Base-by-base conservation (phyloP, 2,329 filamentous ascomycete species). In the Periconia macrospinosa region DNA sequence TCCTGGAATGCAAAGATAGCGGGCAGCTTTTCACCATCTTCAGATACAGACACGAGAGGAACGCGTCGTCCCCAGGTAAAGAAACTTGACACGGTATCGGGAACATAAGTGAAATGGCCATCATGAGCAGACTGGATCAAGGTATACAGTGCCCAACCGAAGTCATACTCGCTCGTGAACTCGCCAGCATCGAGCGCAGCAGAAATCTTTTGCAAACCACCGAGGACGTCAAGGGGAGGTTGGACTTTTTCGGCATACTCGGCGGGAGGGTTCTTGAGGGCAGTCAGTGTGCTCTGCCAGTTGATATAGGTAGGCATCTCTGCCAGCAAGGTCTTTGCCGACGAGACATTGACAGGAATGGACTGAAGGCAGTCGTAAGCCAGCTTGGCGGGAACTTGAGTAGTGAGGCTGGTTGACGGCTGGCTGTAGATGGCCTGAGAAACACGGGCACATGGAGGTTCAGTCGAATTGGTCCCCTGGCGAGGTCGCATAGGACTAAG, bases 61-160 rank as follows among this genome's bases (percentile, higher is more conserved):
- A 81, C 65, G 17, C 71, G 70, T 13, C 81, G 75, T 7, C 75
- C 76, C 61, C 65, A 87, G 52, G 59, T 73, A 66, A 86, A 84
- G 8, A 81, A 65, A 2, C 52, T 71, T 41, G 76, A 78, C 19
- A 86, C 78, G 2, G 78, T 73, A 55, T 85, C 81, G 1, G 82
- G 81, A 18, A 79, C 71, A 63, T 81, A 85, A 1, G 72, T 67
- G 53, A 87, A 85, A 65, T 90, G 87, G 2, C 86, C 85, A 65
- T 90, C 87, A 59, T 89, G 85, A 1, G 83, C 81, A 1, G 77
- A 77, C 18, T 76, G 76, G 45, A 86, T 78, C 14, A 84, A 69
- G 35, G 77, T 70, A 52, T 82, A 81, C 2, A 90, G 74, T 27
- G 82, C 81, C 57, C 67, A 76, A 10, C 77, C 77, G 56, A 80